Percentiles rank a stretch among this genome's conserved stretches.
These are phyloP conservation scores for Coemansia sp. DNA, from an alignment of 192 early-diverging fungal genomes.

Conservation along the genomic window DNA sequence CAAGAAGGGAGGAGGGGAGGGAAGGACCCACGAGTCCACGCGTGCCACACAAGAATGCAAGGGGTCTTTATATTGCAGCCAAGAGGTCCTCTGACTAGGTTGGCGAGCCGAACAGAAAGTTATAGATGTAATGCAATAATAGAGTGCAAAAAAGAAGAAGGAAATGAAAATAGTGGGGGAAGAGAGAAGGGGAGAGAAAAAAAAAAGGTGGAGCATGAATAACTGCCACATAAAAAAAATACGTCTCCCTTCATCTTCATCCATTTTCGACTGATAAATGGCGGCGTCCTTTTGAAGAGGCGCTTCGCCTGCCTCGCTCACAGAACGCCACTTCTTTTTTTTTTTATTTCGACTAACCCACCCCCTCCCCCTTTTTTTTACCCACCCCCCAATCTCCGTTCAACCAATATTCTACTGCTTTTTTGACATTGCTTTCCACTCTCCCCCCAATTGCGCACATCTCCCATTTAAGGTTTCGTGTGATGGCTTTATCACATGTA, in stretches of 20 bases:
- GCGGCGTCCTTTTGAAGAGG: not conserved
- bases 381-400: not conserved
- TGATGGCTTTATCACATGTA: not conserved
- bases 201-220: conserved; percentile 8
- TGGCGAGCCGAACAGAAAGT: not conserved
- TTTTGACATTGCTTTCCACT: not conserved
- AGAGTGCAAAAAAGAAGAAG: conserved; percentile 7
- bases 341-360: not conserved
- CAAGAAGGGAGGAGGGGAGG: not conserved
- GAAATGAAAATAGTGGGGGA: not conserved
- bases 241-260: not conserved
- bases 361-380: conserved; percentile 1
- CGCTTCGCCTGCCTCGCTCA: not conserved
- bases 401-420: not conserved
- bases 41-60: conserved; percentile 11
- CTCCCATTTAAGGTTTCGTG: not conserved
- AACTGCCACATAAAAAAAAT: not conserved
- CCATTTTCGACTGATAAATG: conserved; percentile 10
- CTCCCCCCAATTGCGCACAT: not conserved
- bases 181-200: not conserved
- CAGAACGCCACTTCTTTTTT: not conserved
- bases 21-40: not conserved
- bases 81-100: conserved; percentile 4
- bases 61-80: not conserved
- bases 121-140: conserved; percentile 3